These are phyloP conservation scores for Suillus spraguei DNA, from an alignment of 768 basidiomycete genomes.

Conservation along the genomic window DNA sequence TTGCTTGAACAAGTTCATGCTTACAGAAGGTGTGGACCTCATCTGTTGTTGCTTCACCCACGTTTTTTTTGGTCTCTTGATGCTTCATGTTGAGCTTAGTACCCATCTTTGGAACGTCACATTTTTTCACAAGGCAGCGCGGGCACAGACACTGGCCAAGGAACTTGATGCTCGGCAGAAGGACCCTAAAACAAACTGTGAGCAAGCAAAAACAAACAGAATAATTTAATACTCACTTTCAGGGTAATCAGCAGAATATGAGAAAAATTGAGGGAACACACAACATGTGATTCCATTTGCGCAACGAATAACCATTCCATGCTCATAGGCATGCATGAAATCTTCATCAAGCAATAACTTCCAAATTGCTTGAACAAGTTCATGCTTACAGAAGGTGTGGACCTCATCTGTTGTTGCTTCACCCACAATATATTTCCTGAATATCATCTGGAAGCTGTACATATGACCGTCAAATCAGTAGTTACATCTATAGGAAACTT, in stretches of 20 bases:
- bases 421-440: background rate
- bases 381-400: conserved; percentile 16
- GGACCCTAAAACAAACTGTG: conserved; percentile 11
- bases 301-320: conserved; percentile 24
- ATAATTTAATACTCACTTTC: conserved; percentile 13
- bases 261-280: conserved; percentile 24
- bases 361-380: conserved; percentile 24
- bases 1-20: conserved; percentile 23
- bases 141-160: conserved; percentile 26
- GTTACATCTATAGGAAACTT: no score
- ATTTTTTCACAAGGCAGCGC: conserved; percentile 16
- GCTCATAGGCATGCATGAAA: conserved; percentile 22
- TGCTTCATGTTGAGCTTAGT: conserved; percentile 11
- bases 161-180: conserved; percentile 26
- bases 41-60: conserved; percentile 2
- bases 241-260: conserved; percentile 28
- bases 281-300: conserved; percentile 18
- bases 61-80: background rate
- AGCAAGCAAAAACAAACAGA: background rate
- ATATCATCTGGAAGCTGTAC: no score
- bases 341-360: conserved; percentile 23
- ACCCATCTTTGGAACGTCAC: conserved; percentile 13
- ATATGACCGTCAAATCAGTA: background rate
- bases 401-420: conserved; percentile 4
- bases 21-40: conserved; percentile 16